These are phyloP conservation scores for Inga laurina DNA, from an alignment of 306 rosid genomes.

Conservation along the genomic window DNA sequence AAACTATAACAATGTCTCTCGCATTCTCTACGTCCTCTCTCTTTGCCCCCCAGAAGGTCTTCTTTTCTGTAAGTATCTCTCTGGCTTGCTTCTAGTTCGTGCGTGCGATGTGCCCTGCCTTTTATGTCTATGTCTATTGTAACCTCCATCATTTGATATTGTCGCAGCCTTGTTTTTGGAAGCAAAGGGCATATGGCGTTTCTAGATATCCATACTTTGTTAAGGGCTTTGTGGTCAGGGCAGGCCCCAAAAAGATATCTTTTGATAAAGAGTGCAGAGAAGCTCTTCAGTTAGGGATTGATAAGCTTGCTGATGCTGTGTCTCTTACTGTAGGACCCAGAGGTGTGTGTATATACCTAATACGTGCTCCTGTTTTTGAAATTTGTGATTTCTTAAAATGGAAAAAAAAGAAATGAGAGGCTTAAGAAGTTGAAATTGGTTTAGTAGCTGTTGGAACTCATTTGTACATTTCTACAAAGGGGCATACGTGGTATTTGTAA, in stretches of 20 bases:
- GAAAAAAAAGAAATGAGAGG: background rate
- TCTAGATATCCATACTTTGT: constrained; percentile 33
- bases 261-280: constrained; percentile 75
- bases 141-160: constrained; percentile 17
- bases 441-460: background rate
- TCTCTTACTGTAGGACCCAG: constrained; percentile 93
- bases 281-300: constrained; percentile 73
- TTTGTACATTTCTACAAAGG: background rate
- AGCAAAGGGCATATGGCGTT: constrained; percentile 39
- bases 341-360: constrained; percentile 45
- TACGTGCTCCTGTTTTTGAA: background rate
- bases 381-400: background rate
- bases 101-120: background rate
- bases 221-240: constrained; percentile 46
- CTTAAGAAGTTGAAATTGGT: background rate
- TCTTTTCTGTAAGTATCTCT: constrained; percentile 41
- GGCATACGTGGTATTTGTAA: background rate
- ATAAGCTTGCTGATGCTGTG: constrained; percentile 94
- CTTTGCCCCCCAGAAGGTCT: constrained; percentile 31
- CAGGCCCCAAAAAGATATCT: constrained; percentile 74
- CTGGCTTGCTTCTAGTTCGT: background rate
- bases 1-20: constrained; percentile 24
- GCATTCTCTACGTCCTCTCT: constrained; percentile 31
- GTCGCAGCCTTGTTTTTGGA: constrained; percentile 47
- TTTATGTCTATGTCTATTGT: background rate